Conservation (phyloP, 116 monocot species). For the Posidonia oceanica region DNA sequence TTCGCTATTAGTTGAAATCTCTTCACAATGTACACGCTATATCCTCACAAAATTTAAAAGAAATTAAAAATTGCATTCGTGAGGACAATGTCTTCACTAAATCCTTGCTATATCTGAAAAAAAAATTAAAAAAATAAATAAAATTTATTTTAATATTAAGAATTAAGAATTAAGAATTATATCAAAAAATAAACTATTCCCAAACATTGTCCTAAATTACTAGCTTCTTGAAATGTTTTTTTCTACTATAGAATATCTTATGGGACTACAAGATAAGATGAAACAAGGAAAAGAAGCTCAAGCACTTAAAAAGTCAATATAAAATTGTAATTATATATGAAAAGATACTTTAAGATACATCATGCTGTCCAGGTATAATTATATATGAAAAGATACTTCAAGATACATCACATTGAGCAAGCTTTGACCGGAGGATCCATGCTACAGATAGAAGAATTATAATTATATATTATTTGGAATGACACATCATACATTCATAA, state of each 20-base stretch:
- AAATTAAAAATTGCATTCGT: too few species aligned
- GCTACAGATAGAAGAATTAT: too few species aligned
- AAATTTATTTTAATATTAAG: too few species aligned
- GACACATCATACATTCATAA: neutral
- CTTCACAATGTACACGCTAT: too few species aligned
- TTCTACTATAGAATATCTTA: slow-evolving; percentile 45
- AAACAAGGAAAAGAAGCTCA: slow-evolving; percentile 1
- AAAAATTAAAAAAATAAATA: too few species aligned
- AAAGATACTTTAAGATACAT: neutral
- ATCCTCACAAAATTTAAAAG: too few species aligned
- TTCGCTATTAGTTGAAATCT: too few species aligned
- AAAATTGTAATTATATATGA: neutral
- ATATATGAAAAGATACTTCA: neutral
- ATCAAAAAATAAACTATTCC: too few species aligned
- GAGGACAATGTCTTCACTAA: too few species aligned
- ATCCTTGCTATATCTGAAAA: too few species aligned
- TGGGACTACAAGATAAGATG: slow-evolving; percentile 39
- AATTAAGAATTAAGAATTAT: too few species aligned
- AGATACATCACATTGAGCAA: neutral
- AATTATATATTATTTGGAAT: neutral
- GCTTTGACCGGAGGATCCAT: too few species aligned
- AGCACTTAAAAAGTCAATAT: neutral
- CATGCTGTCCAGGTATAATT: neutral
- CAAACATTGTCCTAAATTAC: neutral
- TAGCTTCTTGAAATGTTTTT: slow-evolving; percentile 54